phyloP scores from a whole-genome alignment of 1,139 yeast species.

The Geotrichum histeridarum region DNA sequence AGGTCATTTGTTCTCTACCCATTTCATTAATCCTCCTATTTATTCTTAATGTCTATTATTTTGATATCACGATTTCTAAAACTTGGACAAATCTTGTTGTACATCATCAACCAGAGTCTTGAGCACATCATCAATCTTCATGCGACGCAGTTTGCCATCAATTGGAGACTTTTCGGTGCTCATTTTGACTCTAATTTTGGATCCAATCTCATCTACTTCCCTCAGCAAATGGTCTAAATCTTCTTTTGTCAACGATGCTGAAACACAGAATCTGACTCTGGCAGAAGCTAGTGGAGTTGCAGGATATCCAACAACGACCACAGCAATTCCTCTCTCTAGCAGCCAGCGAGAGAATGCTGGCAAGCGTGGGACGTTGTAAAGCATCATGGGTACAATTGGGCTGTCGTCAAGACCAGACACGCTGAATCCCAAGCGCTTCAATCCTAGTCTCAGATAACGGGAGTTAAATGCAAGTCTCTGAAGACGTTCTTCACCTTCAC shows the following conservation, averaged over 20 bases:
- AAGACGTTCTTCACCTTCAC: conserved; percentile 87
- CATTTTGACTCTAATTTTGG: conserved; percentile 65
- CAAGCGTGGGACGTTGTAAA: conserved; percentile 90
- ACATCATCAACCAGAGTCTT: conserved; percentile 67
- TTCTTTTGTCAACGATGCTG: conserved; percentile 86
- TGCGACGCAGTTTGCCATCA: conserved; percentile 58
- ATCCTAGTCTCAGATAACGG: conserved; percentile 82
- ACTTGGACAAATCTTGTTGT: conserved; percentile 23
- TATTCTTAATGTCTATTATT: neutral
- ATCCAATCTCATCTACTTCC: conserved; percentile 76
- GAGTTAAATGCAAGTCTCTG: conserved; percentile 94
- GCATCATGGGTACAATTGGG: conserved; percentile 85
- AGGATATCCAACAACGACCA: conserved; percentile 95
- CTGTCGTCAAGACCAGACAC: conserved; percentile 95
- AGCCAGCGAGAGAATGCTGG: conserved; percentile 86
- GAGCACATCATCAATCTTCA: conserved; percentile 72
- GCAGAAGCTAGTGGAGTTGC: conserved; percentile 91
- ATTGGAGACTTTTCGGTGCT: conserved; percentile 38
- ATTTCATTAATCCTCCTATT: neutral
- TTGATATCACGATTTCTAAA: conserved; percentile 10
- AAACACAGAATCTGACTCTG: conserved; percentile 87
- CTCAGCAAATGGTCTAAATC: conserved; percentile 79
- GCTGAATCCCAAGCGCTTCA: conserved; percentile 86
- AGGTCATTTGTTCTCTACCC: neutral
- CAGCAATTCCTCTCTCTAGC: conserved; percentile 76